Base-by-base conservation (phyloP, 1,139 yeast genomes). In the Pichia sp. region DNA sequence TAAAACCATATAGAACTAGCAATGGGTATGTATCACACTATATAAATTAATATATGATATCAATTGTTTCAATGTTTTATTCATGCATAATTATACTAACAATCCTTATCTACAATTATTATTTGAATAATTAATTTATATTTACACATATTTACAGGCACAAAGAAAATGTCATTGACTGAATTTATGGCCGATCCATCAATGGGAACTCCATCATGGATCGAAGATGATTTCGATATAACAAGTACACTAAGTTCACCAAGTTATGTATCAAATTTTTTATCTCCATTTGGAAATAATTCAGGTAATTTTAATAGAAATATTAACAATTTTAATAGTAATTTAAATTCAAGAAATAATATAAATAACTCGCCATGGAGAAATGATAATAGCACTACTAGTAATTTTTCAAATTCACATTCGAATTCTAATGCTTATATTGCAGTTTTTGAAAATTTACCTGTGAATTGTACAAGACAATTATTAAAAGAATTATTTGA, bases 171-270 rank as follows among this genome's bases (percentile, higher is more conserved):
- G 64, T 55, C 59, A 37, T 52, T 57, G 36, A 56, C 58, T 40
- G 65, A 60, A 44, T 61, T 62, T 48, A 51, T 55, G 49, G 60
- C 56, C 22, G 65, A 61, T 41, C 59, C 62, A 24, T 53, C 59
- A 30, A 51, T 61, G 25, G 62, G 66, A 20, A 55, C 60, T n/a
- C 54, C 58, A 6, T 61, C 63, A 45, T 62, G 64, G 51, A 62
- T 61, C 31, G 63, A 60, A 31, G 64, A 59, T 35, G 63, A 60
- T 41, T 51, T 61, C 42, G 60, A 57, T 32, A 43, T 51, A n/a
- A 46, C 50, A 1, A 47, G 47, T 16, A 39, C 43, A 11, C 27
- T 45, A 12, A 39, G 39, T 26, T 23, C 43, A 28, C 41, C 42
- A 12, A n/a, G n/a, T n/a, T n/a, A n/a, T n/a, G n/a, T n/a, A n/a